A percentile compares a stretch with the other conserved stretches of the same genome.
phyloP scores from a whole-genome alignment of 176 grass and related monocot genomes.

The Metroxylon sagu region DNA sequence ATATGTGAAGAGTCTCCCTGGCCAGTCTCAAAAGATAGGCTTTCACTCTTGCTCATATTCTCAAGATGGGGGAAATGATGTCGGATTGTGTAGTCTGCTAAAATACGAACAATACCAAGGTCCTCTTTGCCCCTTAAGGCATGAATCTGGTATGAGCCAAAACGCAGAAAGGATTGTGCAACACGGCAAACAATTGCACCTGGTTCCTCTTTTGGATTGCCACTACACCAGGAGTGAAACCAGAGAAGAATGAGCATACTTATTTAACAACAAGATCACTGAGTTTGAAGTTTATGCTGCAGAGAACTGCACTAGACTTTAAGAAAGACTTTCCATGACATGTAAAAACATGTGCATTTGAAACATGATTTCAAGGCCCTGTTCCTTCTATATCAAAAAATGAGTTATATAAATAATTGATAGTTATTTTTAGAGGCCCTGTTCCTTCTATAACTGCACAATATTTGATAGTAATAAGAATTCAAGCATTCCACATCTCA shows the following conservation, averaged over 20 bases:
- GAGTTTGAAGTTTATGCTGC: too few species aligned
- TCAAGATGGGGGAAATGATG: conserved; percentile 83
- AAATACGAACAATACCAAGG: conserved; percentile 54
- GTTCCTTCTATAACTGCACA: too few species aligned
- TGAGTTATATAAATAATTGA: too few species aligned
- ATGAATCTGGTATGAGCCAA: conserved; percentile 93
- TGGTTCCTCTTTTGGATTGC: conserved; percentile 93
- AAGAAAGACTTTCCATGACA: too few species aligned
- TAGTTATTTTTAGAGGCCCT: too few species aligned
- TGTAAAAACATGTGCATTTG: too few species aligned
- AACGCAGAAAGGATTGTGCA: conserved; percentile 76
- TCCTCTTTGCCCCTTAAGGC: conserved; percentile 61
- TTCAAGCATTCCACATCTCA: too few species aligned
- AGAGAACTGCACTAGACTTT: too few species aligned
- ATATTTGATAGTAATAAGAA: too few species aligned
- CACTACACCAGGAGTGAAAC: conserved; percentile 29
- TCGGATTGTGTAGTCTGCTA: conserved; percentile 68
- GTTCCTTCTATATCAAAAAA: too few species aligned
- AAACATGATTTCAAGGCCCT: too few species aligned
- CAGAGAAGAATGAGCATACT: background rate
- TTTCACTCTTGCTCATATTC: conserved; percentile 77
- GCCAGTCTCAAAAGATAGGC: conserved; percentile 71
- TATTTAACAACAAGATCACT: background rate
- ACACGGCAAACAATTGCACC: conserved; percentile 92
- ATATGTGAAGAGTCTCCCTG: conserved; percentile 56